Conservation (phyloP, 192 early-diverging fungal species). For the Physocladia obscura region DNA sequence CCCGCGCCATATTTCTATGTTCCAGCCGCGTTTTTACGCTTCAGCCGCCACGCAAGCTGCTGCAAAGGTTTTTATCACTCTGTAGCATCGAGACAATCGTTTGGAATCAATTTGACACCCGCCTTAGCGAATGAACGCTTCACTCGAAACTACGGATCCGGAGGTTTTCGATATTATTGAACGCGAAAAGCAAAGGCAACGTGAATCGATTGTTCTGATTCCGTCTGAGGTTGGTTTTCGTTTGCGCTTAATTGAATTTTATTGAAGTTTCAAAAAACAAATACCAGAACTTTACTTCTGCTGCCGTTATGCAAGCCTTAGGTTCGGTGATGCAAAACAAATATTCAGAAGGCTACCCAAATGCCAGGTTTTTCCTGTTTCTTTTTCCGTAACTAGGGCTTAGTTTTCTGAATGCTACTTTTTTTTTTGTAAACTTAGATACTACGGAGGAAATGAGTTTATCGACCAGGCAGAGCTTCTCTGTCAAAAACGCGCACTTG, state of each 20-base stretch:
- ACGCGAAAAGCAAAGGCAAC: conserved; percentile 90
- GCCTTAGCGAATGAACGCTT: conserved; percentile 62
- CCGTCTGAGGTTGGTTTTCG: conserved; percentile 78
- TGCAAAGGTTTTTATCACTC: background rate
- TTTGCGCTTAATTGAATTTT: background rate
- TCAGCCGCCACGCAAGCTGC: conserved; percentile 10
- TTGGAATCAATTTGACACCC: background rate
- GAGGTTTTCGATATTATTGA: conserved; percentile 94
- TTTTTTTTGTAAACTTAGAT: conserved; percentile 48
- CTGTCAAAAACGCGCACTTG: conserved; percentile 95
- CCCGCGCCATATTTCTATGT: background rate
- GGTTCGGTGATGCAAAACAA: conserved; percentile 99
- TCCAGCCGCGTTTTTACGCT: conserved; percentile 1
- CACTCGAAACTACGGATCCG: conserved; percentile 76
- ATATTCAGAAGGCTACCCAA: conserved; percentile 97
- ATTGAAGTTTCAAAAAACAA: background rate
- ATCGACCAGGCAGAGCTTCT: conserved; percentile 93
- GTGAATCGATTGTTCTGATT: conserved; percentile 89
- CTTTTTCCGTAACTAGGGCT: no score
- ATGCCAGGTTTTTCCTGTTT: conserved; percentile 69
- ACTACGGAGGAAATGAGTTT: conserved; percentile 99
- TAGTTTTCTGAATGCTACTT: background rate
- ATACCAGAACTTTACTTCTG: conserved; percentile 93
- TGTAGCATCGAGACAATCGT: background rate
- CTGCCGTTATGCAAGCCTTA: conserved; percentile 91